A percentile compares a stretch with the other conserved stretches of the same genome.
Conservation (phyloP, 2,329 filamentous ascomycete genomes). For the Leptosphaerulina australis region DNA sequence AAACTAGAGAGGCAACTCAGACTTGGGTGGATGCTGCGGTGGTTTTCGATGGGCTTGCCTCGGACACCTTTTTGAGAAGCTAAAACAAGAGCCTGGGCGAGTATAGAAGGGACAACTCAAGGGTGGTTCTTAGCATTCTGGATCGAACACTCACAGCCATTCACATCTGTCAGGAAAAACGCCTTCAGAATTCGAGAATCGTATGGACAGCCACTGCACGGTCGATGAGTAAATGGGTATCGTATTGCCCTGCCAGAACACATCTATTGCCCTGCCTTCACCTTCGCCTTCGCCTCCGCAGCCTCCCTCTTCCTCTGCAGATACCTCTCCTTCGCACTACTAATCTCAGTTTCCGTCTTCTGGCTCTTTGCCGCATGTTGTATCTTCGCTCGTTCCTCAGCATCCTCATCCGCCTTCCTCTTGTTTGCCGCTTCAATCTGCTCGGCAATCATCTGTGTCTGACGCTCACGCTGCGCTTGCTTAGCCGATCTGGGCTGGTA, state of each 20-base stretch:
- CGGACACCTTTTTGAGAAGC: neutral
- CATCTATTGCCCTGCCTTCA: constrained; percentile 17
- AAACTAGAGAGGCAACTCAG: constrained; percentile 5
- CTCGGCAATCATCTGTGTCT: constrained; percentile 78
- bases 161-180: too few species aligned
- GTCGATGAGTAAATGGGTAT: too few species aligned
- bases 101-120: neutral
- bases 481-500: constrained; percentile 51
- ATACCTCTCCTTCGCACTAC: constrained; percentile 79
- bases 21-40: neutral
- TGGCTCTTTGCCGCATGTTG: constrained; percentile 74
- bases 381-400: constrained; percentile 66
- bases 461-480: constrained; percentile 73
- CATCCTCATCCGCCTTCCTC: constrained; percentile 70
- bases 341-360: constrained; percentile 78
- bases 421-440: constrained; percentile 77
- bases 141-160: too few species aligned
- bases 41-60: neutral
- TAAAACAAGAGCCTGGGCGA: neutral
- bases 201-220: too few species aligned
- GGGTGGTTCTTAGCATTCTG: too few species aligned
- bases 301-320: constrained; percentile 76
- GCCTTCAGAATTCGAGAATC: too few species aligned
- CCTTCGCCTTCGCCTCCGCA: constrained; percentile 71
- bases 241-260: too few species aligned